phyloP scores from a whole-genome alignment of 306 rosid species.

The Cicer chorassanicum region DNA sequence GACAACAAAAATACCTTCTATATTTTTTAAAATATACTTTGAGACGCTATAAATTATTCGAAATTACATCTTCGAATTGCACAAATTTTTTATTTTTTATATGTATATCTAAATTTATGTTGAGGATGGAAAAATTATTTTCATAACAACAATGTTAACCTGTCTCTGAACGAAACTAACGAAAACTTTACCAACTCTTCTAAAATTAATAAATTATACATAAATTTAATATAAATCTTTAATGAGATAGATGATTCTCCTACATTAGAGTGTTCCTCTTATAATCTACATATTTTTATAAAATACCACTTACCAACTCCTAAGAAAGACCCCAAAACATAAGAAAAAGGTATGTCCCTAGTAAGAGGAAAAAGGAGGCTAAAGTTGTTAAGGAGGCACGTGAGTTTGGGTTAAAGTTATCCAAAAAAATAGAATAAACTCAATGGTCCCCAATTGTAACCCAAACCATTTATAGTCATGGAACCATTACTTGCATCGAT shows the following conservation, averaged over 20 bases:
- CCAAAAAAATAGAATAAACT: constrained; percentile 30
- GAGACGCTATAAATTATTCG: no score
- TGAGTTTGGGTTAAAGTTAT: constrained; percentile 43
- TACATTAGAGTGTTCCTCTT: no score
- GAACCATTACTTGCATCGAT: constrained; percentile 35
- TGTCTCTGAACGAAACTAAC: constrained; percentile 27
- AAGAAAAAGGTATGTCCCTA: constrained; percentile 31
- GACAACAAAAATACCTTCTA: no score
- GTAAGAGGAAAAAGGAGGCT: constrained; percentile 35
- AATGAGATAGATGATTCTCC: no score
- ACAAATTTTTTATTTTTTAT: no score
- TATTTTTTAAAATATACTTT: no score
- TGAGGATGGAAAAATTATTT: no score
- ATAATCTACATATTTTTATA: no score
- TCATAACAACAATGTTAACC: background rate
- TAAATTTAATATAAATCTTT: no score
- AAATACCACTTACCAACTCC: background rate
- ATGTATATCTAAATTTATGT: no score
- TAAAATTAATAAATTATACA: no score
- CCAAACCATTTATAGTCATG: constrained; percentile 39
- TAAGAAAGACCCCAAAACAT: constrained; percentile 24
- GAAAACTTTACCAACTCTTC: background rate
- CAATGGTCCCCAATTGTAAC: constrained; percentile 45
- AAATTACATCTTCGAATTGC: no score
- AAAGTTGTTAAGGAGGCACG: constrained; percentile 49